These are phyloP conservation scores for Sporodiniella umbellata DNA, from an alignment of 371 early-diverging fungal genomes.

Conservation along the genomic window DNA sequence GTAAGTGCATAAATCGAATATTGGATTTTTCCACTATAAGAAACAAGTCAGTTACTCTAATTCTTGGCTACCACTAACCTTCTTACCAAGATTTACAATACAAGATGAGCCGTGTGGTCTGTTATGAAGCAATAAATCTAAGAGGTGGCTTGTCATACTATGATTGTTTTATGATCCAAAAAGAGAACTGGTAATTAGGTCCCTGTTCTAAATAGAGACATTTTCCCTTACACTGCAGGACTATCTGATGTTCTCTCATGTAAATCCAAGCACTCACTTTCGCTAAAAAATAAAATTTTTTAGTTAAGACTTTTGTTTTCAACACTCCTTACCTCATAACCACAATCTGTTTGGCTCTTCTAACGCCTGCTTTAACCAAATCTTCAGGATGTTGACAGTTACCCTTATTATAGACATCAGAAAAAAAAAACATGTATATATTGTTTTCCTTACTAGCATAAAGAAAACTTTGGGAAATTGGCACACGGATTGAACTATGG, in stretches of 20 bases:
- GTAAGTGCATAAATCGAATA: conserved; percentile 43
- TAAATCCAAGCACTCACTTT: conserved; percentile 35
- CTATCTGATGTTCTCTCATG: conserved; percentile 41
- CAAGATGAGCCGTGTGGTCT: conserved; percentile 22
- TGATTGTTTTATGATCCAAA: too few relatives aligned
- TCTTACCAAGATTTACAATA: conserved; percentile 30
- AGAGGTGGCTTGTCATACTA: conserved; percentile 38
- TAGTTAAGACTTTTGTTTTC: background rate
- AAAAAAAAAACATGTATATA: conserved; percentile 6
- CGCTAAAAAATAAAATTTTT: conserved; percentile 16
- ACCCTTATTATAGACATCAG: conserved; percentile 28
- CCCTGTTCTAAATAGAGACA: too few relatives aligned
- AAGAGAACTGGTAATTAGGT: too few relatives aligned
- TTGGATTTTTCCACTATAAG: conserved; percentile 38
- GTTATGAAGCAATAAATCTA: conserved; percentile 23
- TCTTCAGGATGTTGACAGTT: conserved; percentile 58
- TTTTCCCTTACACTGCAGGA: conserved; percentile 50
- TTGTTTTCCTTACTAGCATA: conserved; percentile 44
- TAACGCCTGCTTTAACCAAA: conserved; percentile 52
- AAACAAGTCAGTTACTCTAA: background rate
- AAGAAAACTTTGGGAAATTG: conserved; percentile 55
- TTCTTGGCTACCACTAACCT: background rate
- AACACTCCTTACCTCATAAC: conserved; percentile 44
- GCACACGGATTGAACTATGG: conserved; percentile 46
- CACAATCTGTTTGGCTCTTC: conserved; percentile 55